Conservation (phyloP, 2,329 filamentous ascomycete species). For the Arthroderma sp. region DNA sequence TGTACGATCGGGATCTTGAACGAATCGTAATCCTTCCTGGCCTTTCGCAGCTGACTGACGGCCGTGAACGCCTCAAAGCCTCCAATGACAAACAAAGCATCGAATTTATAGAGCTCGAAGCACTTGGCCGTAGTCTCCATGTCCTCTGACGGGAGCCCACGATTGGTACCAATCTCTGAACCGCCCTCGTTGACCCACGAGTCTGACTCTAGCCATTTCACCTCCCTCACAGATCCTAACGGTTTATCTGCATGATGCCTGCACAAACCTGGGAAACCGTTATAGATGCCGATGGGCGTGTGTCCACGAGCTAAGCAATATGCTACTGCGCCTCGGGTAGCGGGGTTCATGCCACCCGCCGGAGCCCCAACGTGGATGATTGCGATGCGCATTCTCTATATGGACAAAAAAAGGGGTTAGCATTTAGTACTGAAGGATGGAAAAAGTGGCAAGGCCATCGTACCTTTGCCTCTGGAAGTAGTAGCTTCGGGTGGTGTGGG, state of each 20-base stretch:
- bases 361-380: constrained; percentile 96
- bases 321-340: constrained; percentile 80
- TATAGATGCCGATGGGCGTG: constrained; percentile 83
- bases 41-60: constrained; percentile 73
- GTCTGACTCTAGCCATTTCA: constrained; percentile 89
- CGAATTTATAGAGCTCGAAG: constrained; percentile 76
- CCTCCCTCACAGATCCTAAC: constrained; percentile 66
- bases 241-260: constrained; percentile 80
- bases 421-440: background rate
- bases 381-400: constrained; percentile 74
- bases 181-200: constrained; percentile 92
- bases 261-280: constrained; percentile 88
- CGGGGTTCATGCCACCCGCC: constrained; percentile 95
- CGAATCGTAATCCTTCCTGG: constrained; percentile 62
- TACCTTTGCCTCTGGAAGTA: constrained; percentile 60
- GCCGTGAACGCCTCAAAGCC: constrained; percentile 96
- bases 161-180: constrained; percentile 96
- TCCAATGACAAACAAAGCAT: constrained; percentile 82
- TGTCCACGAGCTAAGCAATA: constrained; percentile 91
- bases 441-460: constrained; percentile 16
- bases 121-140: constrained; percentile 71
- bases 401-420: background rate
- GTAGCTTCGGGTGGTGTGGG: constrained; percentile 57
- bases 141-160: constrained; percentile 78
- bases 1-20: constrained; percentile 88